These are phyloP conservation scores for Carnegiea gigantea DNA, from an alignment of 179 eudicot species.

Conservation along the genomic window DNA sequence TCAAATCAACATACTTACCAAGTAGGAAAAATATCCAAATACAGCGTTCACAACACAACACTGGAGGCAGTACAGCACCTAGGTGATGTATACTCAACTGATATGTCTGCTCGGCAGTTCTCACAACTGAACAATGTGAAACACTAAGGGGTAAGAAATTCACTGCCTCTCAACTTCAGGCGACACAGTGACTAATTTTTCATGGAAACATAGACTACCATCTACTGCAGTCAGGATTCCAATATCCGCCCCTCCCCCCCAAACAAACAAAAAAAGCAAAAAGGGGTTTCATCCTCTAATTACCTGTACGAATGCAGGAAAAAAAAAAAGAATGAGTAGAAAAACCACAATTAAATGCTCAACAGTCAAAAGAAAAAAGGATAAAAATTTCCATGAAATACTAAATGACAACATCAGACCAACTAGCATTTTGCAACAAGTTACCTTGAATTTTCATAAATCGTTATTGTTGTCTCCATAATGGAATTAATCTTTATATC, in stretches of 20 bases:
- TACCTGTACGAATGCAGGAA: neutral
- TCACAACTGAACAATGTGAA: neutral
- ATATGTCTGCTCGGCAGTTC: neutral
- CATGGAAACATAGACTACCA: neutral
- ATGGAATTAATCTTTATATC: neutral
- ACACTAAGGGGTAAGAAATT: neutral
- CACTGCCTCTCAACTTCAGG: neutral
- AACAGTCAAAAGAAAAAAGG: neutral
- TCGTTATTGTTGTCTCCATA: neutral
- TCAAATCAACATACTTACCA: neutral
- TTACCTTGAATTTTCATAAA: neutral
- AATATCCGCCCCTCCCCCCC: too few relatives aligned
- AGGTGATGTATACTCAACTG: neutral
- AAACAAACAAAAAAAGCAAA: neutral
- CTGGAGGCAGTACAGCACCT: neutral
- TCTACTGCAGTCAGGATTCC: neutral
- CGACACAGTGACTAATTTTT: neutral
- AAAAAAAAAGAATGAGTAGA: neutral
- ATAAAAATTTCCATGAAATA: neutral
- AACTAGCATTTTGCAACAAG: neutral
- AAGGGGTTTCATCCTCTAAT: too few relatives aligned
- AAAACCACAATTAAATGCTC: neutral
- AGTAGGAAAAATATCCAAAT: neutral
- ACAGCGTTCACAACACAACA: neutral
- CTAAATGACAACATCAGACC: neutral